These are phyloP conservation scores for Plectosphaerella plurivora DNA, from an alignment of 2,329 filamentous ascomycete species.

Conservation along the genomic window DNA sequence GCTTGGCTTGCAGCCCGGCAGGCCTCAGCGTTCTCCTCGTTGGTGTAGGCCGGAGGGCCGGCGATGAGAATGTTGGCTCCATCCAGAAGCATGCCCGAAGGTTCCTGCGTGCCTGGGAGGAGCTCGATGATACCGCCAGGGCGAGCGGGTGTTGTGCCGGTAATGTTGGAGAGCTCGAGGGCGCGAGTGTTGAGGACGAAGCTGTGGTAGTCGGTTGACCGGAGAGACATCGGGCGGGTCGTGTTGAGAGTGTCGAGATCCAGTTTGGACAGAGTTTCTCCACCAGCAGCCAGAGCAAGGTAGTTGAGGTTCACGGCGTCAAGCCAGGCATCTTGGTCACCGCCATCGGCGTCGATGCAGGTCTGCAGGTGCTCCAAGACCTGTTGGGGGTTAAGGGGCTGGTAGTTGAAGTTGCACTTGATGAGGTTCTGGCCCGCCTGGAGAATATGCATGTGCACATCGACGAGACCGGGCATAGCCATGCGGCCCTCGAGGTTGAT, in stretches of 20 bases:
- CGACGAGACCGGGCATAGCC: constrained; percentile 22
- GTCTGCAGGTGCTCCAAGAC: constrained; percentile 15
- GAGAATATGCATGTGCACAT: constrained; percentile 20
- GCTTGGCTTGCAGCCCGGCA: constrained; percentile 18
- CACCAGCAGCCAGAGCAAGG: neutral
- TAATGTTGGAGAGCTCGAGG: constrained; percentile 16
- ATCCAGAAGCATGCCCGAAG: constrained; percentile 18
- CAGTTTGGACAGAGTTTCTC: neutral
- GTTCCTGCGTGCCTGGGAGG: constrained; percentile 17
- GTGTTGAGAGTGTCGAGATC: constrained; percentile 3
- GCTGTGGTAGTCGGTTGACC: constrained; percentile 1
- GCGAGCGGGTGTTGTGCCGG: constrained; percentile 14
- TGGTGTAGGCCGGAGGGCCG: constrained; percentile 14
- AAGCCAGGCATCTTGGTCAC: constrained; percentile 17
- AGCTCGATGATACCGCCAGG: constrained; percentile 16
- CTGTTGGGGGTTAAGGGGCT: constrained; percentile 13
- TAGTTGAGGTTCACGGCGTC: constrained; percentile 15
- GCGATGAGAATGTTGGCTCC: constrained; percentile 12
- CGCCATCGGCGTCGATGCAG: constrained; percentile 15
- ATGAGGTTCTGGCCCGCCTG: constrained; percentile 16
- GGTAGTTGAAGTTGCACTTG: constrained; percentile 21
- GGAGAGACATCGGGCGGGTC: constrained; percentile 1
- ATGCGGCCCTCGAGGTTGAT: constrained; percentile 19
- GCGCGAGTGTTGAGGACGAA: constrained; percentile 16
- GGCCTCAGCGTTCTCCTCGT: constrained; percentile 14